Base-by-base conservation (phyloP, 176 grass and related monocot genomes). In the Bonia amplexicaulis region DNA sequence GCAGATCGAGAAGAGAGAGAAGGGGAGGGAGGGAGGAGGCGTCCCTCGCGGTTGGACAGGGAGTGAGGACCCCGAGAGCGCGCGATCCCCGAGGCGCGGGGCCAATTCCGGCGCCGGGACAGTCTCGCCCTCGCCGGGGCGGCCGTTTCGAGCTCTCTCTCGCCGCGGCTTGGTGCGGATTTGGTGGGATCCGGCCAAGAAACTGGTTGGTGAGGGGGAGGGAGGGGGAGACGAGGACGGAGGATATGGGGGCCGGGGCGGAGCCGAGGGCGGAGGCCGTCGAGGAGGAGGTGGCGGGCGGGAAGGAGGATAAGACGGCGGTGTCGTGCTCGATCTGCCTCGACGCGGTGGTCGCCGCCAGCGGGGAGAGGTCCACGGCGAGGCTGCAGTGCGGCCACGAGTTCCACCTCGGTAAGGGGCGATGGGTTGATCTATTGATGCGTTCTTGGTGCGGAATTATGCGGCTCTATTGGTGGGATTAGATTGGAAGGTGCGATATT, bases 281-380 rank as follows among this genome's bases (percentile, higher is more conserved):
- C 37, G 67, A 26, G 76, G 66, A 70, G 40, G 69, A 33, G n/a
- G 42, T 25, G 3, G 44, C 74, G 3, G 31, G 35, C 10, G 60
- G 13, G 66, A 63, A 31, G 69, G 87, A 73, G 66, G 74, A 54
- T n/a, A 86, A 75, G 3, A 76, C 87, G 58, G 86, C 80, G 13
- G 83, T 84, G 46, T 80, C 83, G 14, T 98, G 96, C 89, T 98
- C 96, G 84, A 95, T 98, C 84, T 98, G 96, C 85, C 93, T 98
- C 68, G 91, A 95, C 65, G 78, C 75, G 12, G 88, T 95, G 29
- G 83, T 98, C 22, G 82, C 85, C 44, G 66, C 6, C 20, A 68
- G 69, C 6, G 93, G 85, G 84, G 93, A 93, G 77, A 88, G 93
- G 81, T 90, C 95, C 60, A 98, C 91, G 29, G 95, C 95, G 64